phyloP scores from a whole-genome alignment of 139 green algal species.

The Closterium sp. region DNA sequence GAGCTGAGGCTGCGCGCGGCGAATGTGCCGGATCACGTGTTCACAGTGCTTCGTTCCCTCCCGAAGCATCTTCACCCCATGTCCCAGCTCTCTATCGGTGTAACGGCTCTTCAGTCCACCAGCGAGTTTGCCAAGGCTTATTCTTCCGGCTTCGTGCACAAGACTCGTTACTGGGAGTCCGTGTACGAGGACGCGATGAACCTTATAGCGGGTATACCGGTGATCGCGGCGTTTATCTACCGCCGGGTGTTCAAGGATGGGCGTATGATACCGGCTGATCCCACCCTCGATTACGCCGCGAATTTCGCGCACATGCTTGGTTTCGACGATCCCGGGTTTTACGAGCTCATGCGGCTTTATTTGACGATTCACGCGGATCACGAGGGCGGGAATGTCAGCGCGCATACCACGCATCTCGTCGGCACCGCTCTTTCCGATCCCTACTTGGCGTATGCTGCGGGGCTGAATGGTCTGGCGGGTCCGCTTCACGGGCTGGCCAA shows the following conservation, averaged over 20 bases:
- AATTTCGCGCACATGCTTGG: conserved; percentile 97
- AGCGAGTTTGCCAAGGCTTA: conserved; percentile 86
- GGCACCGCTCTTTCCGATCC: conserved; percentile 89
- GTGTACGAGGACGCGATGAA: conserved; percentile 89
- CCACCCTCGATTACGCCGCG: conserved; percentile 86
- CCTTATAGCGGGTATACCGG: conserved; percentile 90
- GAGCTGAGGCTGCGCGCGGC: conserved; percentile 56
- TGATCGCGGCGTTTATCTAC: conserved; percentile 88
- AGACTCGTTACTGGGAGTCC: conserved; percentile 82
- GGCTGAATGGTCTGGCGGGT: conserved; percentile 91
- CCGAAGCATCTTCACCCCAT: conserved; percentile 85
- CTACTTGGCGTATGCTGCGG: conserved; percentile 90
- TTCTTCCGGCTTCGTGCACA: conserved; percentile 73
- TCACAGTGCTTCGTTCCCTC: conserved; percentile 68
- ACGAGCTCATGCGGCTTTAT: conserved; percentile 95
- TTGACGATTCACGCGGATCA: conserved; percentile 88
- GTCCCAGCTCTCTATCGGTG: conserved; percentile 76
- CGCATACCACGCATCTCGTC: conserved; percentile 85
- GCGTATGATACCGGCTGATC: conserved; percentile 62
- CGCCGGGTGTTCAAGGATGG: conserved; percentile 65
- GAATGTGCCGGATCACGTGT: conserved; percentile 61
- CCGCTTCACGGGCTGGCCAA: conserved; percentile 96
- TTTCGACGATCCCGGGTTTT: conserved; percentile 61
- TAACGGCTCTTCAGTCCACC: conserved; percentile 72
- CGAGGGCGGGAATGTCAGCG: conserved; percentile 91